Conservation (phyloP, 78 protist species). For the Dictyostelium firmibasis region DNA sequence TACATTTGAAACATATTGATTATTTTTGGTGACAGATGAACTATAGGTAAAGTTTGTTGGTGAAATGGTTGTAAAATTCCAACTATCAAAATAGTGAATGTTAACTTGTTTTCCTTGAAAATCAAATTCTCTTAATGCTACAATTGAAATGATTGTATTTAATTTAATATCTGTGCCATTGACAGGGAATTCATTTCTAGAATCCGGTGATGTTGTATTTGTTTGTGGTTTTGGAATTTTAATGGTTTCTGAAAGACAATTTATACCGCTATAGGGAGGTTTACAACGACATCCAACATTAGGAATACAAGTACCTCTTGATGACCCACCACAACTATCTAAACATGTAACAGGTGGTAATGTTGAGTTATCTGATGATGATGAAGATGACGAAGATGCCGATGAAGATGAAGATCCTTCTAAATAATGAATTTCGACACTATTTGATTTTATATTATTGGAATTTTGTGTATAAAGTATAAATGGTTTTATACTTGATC, state of each 20-base stretch:
- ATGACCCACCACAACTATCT: background rate
- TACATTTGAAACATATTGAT: background rate
- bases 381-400: background rate
- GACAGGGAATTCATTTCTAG: background rate
- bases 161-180: background rate
- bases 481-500: background rate
- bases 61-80: background rate
- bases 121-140: background rate
- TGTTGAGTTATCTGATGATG: background rate
- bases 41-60: background rate
- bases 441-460: background rate
- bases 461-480: background rate
- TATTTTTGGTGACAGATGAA: background rate
- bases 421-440: background rate
- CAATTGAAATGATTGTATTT: background rate
- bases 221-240: background rate
- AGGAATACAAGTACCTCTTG: background rate
- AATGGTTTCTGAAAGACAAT: background rate
- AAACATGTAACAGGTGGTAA: background rate
- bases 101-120: background rate
- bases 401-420: background rate
- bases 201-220: background rate
- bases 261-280: constrained; percentile 5
- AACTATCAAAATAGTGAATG: background rate
- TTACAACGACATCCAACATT: constrained; percentile 17